Evolutionary conservation across 2,329 filamentous ascomycete species (phyloP).

Genomic region (Coniosporium uncinatum): DNA sequence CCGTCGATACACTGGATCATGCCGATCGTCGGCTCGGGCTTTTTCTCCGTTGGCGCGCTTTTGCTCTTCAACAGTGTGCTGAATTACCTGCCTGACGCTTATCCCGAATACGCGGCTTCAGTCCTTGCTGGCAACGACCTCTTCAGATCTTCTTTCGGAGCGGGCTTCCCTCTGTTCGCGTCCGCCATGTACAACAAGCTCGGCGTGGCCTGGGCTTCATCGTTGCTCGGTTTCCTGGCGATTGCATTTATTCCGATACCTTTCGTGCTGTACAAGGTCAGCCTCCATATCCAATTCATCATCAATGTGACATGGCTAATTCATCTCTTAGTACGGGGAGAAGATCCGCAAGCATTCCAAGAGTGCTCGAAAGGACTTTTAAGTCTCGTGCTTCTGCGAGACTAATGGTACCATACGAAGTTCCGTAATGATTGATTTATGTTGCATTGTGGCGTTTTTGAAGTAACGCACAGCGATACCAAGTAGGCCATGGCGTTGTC

Average conservation of each 20-base stretch:
- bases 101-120: slow-evolving; percentile 73
- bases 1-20: slow-evolving; percentile 28
- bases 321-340: too few relatives aligned
- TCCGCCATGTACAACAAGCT: slow-evolving; percentile 49
- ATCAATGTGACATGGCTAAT: too few relatives aligned
- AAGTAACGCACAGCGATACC: too few relatives aligned
- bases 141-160: slow-evolving; percentile 71
- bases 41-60: slow-evolving; percentile 54
- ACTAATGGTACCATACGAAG: too few relatives aligned
- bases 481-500: too few relatives aligned
- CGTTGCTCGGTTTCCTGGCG: slow-evolving; percentile 68
- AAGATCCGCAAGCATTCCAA: too few relatives aligned
- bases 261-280: slow-evolving; percentile 62
- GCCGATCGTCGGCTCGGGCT: slow-evolving; percentile 38
- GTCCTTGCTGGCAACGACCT: slow-evolving; percentile 76
- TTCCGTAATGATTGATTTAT: too few relatives aligned
- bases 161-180: slow-evolving; percentile 76
- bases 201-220: slow-evolving; percentile 74
- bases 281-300: too few relatives aligned
- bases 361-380: too few relatives aligned
- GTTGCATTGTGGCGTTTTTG: too few relatives aligned
- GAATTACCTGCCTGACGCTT: slow-evolving; percentile 38
- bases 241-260: slow-evolving; percentile 69
- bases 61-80: slow-evolving; percentile 59
- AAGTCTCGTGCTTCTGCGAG: too few relatives aligned